These are phyloP conservation scores for Xerocomellus chrysenteron DNA, from an alignment of 768 basidiomycete species.

Conservation along the genomic window DNA sequence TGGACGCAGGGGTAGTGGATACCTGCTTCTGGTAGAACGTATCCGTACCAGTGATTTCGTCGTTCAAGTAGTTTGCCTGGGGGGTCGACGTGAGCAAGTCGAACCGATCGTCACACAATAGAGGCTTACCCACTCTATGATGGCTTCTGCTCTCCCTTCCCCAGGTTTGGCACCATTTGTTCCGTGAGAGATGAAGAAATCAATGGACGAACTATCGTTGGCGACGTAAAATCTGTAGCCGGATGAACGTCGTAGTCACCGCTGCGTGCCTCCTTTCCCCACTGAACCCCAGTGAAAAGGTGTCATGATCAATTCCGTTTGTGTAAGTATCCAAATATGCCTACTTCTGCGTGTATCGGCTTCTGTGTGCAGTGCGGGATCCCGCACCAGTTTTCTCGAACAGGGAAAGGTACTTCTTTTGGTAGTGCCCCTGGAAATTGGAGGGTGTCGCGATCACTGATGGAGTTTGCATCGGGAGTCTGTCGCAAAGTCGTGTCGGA, in stretches of 20 bases:
- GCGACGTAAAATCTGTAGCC: slow-evolving; percentile 1
- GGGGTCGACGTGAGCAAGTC: neutral
- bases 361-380: too few relatives aligned
- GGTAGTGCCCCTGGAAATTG: too few relatives aligned
- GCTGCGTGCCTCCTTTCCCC: neutral
- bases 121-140: neutral
- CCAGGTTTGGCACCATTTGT: neutral
- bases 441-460: too few relatives aligned
- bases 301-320: too few relatives aligned
- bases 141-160: neutral
- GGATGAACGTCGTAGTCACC: neutral
- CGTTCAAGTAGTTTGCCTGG: neutral
- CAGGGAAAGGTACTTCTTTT: too few relatives aligned
- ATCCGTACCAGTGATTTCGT: neutral
- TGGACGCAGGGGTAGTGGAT: neutral
- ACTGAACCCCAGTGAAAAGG: too few relatives aligned
- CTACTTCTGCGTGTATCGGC: too few relatives aligned
- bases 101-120: neutral
- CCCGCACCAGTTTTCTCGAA: too few relatives aligned
- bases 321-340: too few relatives aligned
- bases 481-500: too few relatives aligned
- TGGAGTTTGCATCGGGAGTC: too few relatives aligned
- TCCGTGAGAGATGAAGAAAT: slow-evolving; percentile 8
- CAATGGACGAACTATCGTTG: slow-evolving; percentile 7
- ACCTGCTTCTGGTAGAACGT: slow-evolving; percentile 4